phyloP scores from a whole-genome alignment of 2,329 filamentous ascomycete species.

The Nemania serpens region DNA sequence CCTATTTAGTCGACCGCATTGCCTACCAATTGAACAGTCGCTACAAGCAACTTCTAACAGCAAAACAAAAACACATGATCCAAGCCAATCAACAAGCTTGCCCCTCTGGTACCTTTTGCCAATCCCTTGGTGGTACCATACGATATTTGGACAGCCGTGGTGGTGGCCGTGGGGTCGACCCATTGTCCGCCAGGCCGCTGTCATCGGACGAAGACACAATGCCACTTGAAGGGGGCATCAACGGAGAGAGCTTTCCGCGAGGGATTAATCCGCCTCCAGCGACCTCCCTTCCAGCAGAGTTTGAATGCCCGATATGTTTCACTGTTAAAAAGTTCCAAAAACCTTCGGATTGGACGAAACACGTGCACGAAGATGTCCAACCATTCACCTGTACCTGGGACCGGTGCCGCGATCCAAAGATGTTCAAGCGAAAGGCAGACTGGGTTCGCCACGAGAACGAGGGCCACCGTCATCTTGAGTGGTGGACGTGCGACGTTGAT shows the following conservation, averaged over 20 bases:
- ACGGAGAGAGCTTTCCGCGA: conserved; percentile 73
- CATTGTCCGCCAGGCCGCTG: conserved; percentile 56
- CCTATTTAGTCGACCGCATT: conserved; percentile 76
- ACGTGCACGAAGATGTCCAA: conserved; percentile 91
- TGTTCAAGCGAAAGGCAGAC: conserved; percentile 93
- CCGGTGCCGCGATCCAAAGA: conserved; percentile 80
- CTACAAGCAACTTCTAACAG: conserved; percentile 76
- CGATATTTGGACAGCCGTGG: conserved; percentile 64
- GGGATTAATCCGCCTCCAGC: conserved; percentile 85
- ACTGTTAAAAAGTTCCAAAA: conserved; percentile 84
- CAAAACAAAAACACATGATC: conserved; percentile 71
- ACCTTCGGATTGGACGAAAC: conserved; percentile 95
- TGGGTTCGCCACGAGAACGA: conserved; percentile 96
- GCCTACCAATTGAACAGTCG: conserved; percentile 79
- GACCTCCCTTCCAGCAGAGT: conserved; percentile 76
- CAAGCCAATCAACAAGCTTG: conserved; percentile 61
- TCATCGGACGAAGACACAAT: conserved; percentile 69
- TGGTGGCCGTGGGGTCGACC: conserved; percentile 64
- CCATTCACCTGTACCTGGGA: conserved; percentile 93
- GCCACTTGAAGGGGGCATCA: conserved; percentile 70
- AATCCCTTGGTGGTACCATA: conserved; percentile 68
- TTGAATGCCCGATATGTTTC: conserved; percentile 90
- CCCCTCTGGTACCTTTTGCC: conserved; percentile 64
- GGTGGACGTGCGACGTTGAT: conserved; percentile 83
- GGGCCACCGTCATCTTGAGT: conserved; percentile 84